Evolutionary conservation across 1,139 yeast species (phyloP), one percentile per base, ranked within the genome.

Genomic region (Wickerhamomyces sp.): DNA sequence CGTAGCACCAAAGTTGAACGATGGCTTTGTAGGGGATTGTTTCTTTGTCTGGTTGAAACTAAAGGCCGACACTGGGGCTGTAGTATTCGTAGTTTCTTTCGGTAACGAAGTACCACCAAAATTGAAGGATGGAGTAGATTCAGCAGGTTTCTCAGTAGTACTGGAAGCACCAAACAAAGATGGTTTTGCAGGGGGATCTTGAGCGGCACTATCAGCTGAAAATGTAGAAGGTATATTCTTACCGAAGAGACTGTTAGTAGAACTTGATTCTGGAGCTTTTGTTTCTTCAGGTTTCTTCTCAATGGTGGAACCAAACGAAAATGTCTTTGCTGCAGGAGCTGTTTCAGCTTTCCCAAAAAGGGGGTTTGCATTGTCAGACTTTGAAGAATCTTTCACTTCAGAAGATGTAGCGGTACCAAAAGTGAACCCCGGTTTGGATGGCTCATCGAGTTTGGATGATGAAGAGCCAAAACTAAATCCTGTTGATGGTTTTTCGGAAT

Each of bases 381-480:
- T 18, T 18, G 23, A 18, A 4, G 23, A 18, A 18, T 18, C 23
- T 18, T 18, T 18, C 23, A 18, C 23, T 18, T 18, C 23, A 18
- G 23, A 18, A 18, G 23, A 18, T 18, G 23, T 18, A 18, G 23
- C 5, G 23, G 23, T 18, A 18, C 23, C 23, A 5, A 18, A 18
- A 18, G 23, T 18, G 5, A 18, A 18, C 23, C 23, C 23, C 23
- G 23, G 23, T 18, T 18, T 18, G 23, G n/a, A n/a, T n/a, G n/a
- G n/a, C n/a, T n/a, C n/a, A n/a, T n/a, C n/a, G n/a, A n/a, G 23
- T 18, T 18, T 18, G 23, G 23, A 18, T 18, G 23, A 18, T 29
- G 31, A 4, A 29, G 31, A 29, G 27, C 42, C 45, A n/a, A 47
- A 47, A 14, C 31, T 34, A 13, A 47, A 45, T 13, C 29, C 41